phyloP scores from a whole-genome alignment of 176 grass and related monocot species.

The Urochloa ruziziensis region DNA sequence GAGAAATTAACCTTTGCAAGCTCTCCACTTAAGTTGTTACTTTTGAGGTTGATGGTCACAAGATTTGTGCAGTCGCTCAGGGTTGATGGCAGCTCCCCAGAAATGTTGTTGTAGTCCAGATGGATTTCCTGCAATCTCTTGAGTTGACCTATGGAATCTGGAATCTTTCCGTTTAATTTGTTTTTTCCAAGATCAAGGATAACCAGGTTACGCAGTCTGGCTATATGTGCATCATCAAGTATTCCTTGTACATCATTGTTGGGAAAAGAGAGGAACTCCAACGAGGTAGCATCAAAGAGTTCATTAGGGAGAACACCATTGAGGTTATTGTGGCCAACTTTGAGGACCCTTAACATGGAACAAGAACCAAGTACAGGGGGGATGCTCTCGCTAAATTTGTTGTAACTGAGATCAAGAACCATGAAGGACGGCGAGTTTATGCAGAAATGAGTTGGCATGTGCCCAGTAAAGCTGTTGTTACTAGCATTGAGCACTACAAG shows the following conservation, averaged over 20 bases:
- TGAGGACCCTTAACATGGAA: background rate
- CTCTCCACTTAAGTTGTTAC: constrained; percentile 21
- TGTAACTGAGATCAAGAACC: constrained; percentile 24
- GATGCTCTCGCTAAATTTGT: background rate
- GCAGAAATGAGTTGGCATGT: constrained; percentile 18
- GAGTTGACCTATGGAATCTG: constrained; percentile 16
- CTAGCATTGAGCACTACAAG: constrained; percentile 24
- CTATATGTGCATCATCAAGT: background rate
- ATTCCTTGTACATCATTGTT: background rate
- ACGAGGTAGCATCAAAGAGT: background rate
- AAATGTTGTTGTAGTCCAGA: constrained; percentile 4
- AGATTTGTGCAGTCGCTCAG: constrained; percentile 28
- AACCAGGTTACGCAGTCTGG: background rate
- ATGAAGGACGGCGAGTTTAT: background rate
- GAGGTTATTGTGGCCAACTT: constrained; percentile 8
- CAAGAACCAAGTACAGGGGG: background rate
- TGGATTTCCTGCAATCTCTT: constrained; percentile 15
- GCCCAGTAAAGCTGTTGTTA: constrained; percentile 42
- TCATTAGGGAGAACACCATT: constrained; percentile 8
- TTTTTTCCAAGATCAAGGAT: constrained; percentile 30
- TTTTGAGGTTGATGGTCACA: background rate
- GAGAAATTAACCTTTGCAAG: constrained; percentile 26
- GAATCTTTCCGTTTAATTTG: background rate
- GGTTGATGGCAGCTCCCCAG: constrained; percentile 16
- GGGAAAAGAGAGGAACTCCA: constrained; percentile 1